Conservation (phyloP, 352 stramenopile species). For the Phytophthora pinifolia region DNA sequence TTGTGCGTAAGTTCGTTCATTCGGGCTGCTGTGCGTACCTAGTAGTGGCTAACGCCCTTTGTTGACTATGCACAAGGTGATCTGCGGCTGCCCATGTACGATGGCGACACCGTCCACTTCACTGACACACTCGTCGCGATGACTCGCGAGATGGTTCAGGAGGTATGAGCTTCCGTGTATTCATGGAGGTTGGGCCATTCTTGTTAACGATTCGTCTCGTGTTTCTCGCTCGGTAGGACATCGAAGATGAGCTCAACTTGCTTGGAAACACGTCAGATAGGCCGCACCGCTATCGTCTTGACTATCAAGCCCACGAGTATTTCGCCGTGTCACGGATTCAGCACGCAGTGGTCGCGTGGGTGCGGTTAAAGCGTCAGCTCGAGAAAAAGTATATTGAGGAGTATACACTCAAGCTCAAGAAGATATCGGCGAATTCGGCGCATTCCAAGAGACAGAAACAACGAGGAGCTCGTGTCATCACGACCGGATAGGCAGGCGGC, state of each 20-base stretch:
- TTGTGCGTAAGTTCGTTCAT: slow-evolving; percentile 41
- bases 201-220: neutral
- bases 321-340: slow-evolving; percentile 64
- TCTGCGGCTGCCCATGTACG: slow-evolving; percentile 76
- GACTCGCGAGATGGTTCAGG: slow-evolving; percentile 75
- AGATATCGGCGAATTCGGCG: slow-evolving; percentile 42
- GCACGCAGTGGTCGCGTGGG: slow-evolving; percentile 45
- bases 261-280: slow-evolving; percentile 26
- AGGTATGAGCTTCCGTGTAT: slow-evolving; percentile 44
- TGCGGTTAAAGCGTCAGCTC: slow-evolving; percentile 56
- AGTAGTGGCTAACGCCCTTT: slow-evolving; percentile 1
- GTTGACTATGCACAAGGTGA: slow-evolving; percentile 29
- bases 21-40: slow-evolving; percentile 8
- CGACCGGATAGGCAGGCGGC: slow-evolving; percentile 39
- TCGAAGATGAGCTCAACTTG: slow-evolving; percentile 26
- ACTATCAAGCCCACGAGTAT: slow-evolving; percentile 68
- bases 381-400: slow-evolving; percentile 67
- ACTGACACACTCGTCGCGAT: slow-evolving; percentile 81
- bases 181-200: neutral
- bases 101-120: slow-evolving; percentile 82
- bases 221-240: slow-evolving; percentile 8
- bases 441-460: slow-evolving; percentile 60
- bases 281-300: slow-evolving; percentile 29
- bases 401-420: slow-evolving; percentile 83
- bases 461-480: slow-evolving; percentile 53